Percentiles rank a stretch among this genome's conserved stretches.
phyloP scores from a whole-genome alignment of 2,329 filamentous ascomycete species.

The Epichloe uncinata region DNA sequence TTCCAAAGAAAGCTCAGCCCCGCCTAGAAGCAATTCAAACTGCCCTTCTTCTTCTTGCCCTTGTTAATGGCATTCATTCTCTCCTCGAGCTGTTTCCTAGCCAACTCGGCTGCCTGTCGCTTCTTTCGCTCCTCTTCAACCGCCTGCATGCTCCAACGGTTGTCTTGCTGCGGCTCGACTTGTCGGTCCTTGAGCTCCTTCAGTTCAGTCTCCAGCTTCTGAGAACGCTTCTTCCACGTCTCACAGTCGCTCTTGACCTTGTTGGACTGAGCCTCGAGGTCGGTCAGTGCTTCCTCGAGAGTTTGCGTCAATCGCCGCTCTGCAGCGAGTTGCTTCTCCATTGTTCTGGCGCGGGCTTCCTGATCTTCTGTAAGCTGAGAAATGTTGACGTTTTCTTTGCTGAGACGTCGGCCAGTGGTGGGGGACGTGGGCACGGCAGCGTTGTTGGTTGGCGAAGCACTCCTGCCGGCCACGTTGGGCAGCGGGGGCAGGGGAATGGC shows the following conservation, averaged over 20 bases:
- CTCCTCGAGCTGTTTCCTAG: conserved; percentile 79
- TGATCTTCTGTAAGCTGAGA: conserved; percentile 86
- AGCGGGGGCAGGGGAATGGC: conserved; percentile 92
- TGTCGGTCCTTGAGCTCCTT: conserved; percentile 46
- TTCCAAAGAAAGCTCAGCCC: conserved; percentile 10
- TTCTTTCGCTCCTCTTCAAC: conserved; percentile 96
- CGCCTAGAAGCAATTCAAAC: conserved; percentile 86
- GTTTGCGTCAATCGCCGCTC: conserved; percentile 95
- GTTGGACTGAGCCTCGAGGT: conserved; percentile 83
- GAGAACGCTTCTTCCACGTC: conserved; percentile 76
- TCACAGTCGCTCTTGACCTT: conserved; percentile 87
- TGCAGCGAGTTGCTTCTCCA: conserved; percentile 91
- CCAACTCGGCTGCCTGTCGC: conserved; percentile 77
- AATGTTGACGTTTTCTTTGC: conserved; percentile 57
- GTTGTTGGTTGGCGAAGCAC: conserved; percentile 28
- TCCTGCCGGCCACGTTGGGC: conserved; percentile 42
- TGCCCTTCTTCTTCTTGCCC: conserved; percentile 90
- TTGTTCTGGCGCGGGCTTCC: conserved; percentile 84
- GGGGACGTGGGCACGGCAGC: conserved; percentile 31
- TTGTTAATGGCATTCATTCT: conserved; percentile 82
- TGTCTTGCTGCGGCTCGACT: conserved; percentile 36
- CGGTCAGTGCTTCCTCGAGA: conserved; percentile 86
- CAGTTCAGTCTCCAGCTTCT: conserved; percentile 58
- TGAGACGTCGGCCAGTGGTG: conserved; percentile 55
- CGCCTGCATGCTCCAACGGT: conserved; percentile 64